Base-by-base conservation (phyloP, 2,329 filamentous ascomycete genomes). In the Fusarium cyanostomum region DNA sequence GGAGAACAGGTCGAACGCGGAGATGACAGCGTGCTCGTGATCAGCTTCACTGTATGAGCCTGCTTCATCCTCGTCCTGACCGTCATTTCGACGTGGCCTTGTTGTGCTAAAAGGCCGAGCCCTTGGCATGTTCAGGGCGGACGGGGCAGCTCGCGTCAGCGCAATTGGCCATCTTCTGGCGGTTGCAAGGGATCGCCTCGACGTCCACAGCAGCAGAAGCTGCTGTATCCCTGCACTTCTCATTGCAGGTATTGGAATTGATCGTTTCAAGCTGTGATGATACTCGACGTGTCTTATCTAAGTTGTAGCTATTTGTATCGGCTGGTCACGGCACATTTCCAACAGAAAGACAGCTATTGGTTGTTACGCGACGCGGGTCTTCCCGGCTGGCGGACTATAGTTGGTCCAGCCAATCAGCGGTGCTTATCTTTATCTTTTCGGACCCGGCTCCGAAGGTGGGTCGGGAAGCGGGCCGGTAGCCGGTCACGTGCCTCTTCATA, bases 11-110 rank as follows among this genome's bases (percentile, higher is more conserved):
- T 83, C 81, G 60, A 83, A 83, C 0, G 81, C 80, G 3, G 81
- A 83, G 54, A 83, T 83, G 67, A 83, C 81, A 56, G 81, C 81
- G 64, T 83, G 81, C 63, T 83, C 81, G 42, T 81, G 79, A 43
- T 82, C 80, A 2, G 80, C 75, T 62, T 83, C 81, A 59, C 78
- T 82, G 68, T 83, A 82, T 3, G 74, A 65, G 1, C 55, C 66
- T 4, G 76, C 66, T 5, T 71, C 67, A 2, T 78, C 75, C 26
- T 75, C 74, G 10, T 68, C 69, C 7, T 51, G 45, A 5, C 48
- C 42, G 13, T 61, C 65, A 2, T 9, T 41, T 27, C 54, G 38
- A 8, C 37, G 56, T 1, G 34, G 37, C 3, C 21, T 34, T 18
- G 63, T 67, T 35, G 59, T 64, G 51, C 53, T 64, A 16, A 66